These are phyloP conservation scores for Neoboletus subvelutipes DNA, from an alignment of 768 basidiomycete genomes.

Conservation along the genomic window DNA sequence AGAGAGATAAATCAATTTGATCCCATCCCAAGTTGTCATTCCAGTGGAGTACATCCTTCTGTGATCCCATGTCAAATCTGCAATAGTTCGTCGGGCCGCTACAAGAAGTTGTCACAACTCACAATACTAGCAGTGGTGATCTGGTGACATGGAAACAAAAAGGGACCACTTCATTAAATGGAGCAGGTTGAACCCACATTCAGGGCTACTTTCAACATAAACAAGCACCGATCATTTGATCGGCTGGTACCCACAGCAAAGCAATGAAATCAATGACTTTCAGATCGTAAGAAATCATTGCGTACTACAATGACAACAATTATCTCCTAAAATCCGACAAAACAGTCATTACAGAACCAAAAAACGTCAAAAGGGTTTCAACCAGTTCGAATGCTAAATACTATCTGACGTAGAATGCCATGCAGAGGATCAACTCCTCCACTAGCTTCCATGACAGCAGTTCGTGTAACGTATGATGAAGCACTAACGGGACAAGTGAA, in stretches of 20 bases:
- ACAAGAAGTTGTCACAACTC: no score
- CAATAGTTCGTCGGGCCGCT: no score
- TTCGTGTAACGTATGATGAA: conserved; percentile 20
- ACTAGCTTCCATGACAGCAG: conserved; percentile 1
- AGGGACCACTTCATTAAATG: not conserved
- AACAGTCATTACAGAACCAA: conserved; percentile 2
- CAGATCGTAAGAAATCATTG: conserved; percentile 17
- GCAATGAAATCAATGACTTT: conserved; percentile 7
- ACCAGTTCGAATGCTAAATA: conserved; percentile 3
- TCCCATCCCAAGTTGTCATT: no score
- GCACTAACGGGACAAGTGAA: conserved; percentile 4
- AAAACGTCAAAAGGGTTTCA: not conserved
- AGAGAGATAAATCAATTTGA: no score
- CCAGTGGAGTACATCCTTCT: no score
- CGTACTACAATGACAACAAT: conserved; percentile 18
- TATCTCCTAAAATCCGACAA: conserved; percentile 18
- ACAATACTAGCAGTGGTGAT: no score
- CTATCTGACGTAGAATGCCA: not conserved
- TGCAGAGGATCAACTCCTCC: conserved; percentile 3
- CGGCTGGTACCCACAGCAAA: not conserved
- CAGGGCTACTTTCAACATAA: not conserved
- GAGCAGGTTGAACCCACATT: not conserved
- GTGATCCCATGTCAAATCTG: no score
- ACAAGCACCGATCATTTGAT: not conserved
- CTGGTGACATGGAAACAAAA: no score